phyloP scores from a whole-genome alignment of 2,329 filamentous ascomycete species.

The Dryadomyces quercus-mongolicae region DNA sequence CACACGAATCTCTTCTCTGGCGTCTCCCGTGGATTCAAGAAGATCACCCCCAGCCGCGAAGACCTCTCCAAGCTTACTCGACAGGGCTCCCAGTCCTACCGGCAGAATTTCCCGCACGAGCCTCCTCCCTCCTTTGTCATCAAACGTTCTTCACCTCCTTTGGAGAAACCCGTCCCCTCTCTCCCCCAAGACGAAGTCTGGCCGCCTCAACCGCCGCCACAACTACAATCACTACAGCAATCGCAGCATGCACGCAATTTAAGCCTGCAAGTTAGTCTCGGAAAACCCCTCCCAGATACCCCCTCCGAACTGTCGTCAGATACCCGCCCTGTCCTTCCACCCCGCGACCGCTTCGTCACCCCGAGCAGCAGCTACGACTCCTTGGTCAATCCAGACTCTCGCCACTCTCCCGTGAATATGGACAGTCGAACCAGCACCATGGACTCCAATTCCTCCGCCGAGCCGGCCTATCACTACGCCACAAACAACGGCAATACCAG shows the following conservation, averaged over 20 bases:
- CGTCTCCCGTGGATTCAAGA: slow-evolving; percentile 39
- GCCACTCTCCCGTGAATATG: slow-evolving; percentile 20
- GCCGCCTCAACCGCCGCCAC: slow-evolving; percentile 6
- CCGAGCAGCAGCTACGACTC: slow-evolving; percentile 7
- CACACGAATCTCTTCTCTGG: slow-evolving; percentile 36
- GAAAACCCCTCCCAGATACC: slow-evolving; percentile 43
- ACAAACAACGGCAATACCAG: not conserved
- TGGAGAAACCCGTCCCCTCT: slow-evolving; percentile 16
- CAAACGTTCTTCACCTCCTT: slow-evolving; percentile 19
- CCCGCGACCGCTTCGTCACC: slow-evolving; percentile 6
- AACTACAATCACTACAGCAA: slow-evolving; percentile 15
- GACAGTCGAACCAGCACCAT: slow-evolving; percentile 34
- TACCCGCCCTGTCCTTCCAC: slow-evolving; percentile 6
- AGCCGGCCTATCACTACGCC: slow-evolving; percentile 16
- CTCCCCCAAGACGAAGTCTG: slow-evolving; percentile 11
- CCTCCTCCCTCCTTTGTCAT: slow-evolving; percentile 19
- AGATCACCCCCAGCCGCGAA: slow-evolving; percentile 29
- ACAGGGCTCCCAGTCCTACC: slow-evolving; percentile 26
- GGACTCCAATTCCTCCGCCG: slow-evolving; percentile 30
- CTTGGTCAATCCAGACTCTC: slow-evolving; percentile 19
- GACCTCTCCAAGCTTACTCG: slow-evolving; percentile 30
- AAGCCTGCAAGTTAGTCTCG: slow-evolving; percentile 43
- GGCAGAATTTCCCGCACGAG: not conserved
- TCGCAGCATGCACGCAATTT: slow-evolving; percentile 41
- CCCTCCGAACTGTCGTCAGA: slow-evolving; percentile 22